A percentile compares a stretch with the other conserved stretches of the same genome.
phyloP scores from a whole-genome alignment of 2,329 filamentous ascomycete genomes.

The Fusarium pininemorale region DNA sequence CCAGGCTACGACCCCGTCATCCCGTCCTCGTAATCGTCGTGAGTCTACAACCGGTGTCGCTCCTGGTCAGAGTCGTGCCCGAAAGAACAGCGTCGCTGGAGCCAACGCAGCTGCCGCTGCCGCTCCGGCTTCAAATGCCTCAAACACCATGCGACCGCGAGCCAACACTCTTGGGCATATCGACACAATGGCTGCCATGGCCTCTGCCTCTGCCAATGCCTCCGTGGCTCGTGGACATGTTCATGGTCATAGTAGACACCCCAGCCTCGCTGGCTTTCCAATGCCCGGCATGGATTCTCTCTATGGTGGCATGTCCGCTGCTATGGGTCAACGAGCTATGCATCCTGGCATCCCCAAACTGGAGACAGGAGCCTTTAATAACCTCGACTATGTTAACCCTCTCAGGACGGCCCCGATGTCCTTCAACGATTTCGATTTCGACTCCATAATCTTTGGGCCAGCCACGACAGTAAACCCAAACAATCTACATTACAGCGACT shows the following conservation, averaged over 20 bases:
- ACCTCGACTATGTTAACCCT: conserved; percentile 71
- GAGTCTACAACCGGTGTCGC: conserved; percentile 84
- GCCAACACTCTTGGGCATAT: conserved; percentile 98
- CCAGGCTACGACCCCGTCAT: conserved; percentile 87
- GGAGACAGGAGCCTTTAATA: conserved; percentile 77
- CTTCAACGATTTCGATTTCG: conserved; percentile 64
- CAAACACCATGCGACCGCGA: conserved; percentile 79
- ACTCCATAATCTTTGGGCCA: conserved; percentile 72
- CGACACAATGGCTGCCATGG: conserved; percentile 77
- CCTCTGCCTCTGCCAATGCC: conserved; percentile 66
- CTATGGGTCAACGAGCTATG: conserved; percentile 72
- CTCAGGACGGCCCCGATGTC: conserved; percentile 78
- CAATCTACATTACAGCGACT: conserved; percentile 84
- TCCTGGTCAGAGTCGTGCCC: conserved; percentile 75
- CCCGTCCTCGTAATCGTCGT: conserved; percentile 85
- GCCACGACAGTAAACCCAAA: conserved; percentile 75
- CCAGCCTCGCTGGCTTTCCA: conserved; percentile 75
- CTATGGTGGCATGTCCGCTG: conserved; percentile 77
- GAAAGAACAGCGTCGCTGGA: conserved; percentile 90
- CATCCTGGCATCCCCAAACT: conserved; percentile 80
- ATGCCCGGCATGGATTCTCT: conserved; percentile 68
- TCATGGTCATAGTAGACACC: conserved; percentile 72
- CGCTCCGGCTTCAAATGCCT: conserved; percentile 56
- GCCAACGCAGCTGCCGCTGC: conserved; percentile 53
- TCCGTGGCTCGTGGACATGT: conserved; percentile 60